Evolutionary conservation across 345 rosid species (phyloP).

Genomic region (Eucalyptus pauciflora): DNA sequence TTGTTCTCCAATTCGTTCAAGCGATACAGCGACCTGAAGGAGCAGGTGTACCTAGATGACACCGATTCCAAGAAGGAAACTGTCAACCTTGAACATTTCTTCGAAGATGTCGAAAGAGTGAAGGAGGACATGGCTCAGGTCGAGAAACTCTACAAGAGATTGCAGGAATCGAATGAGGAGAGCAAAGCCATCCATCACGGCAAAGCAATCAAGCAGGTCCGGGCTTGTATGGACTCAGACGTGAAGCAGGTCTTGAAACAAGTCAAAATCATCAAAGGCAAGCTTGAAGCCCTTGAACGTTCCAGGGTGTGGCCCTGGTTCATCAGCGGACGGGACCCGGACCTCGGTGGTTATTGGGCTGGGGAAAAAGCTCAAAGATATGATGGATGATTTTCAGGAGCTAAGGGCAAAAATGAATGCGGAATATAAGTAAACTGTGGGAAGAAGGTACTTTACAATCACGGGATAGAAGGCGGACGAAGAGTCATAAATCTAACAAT

Average conservation of each 20-base stretch:
- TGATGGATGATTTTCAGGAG: conserved; percentile 68
- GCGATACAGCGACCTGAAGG: conserved; percentile 54
- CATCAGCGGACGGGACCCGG: conserved; percentile 72
- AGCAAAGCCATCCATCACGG: conserved; percentile 53
- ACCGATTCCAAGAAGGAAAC: conserved; percentile 55
- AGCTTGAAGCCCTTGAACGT: conserved; percentile 61
- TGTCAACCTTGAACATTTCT: conserved; percentile 63
- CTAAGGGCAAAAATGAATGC: conserved; percentile 38
- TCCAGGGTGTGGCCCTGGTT: conserved; percentile 81
- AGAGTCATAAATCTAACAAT: neutral
- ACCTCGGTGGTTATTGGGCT: conserved; percentile 62
- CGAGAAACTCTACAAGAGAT: conserved; percentile 44
- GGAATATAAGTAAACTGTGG: conserved; percentile 73
- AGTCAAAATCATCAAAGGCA: conserved; percentile 52
- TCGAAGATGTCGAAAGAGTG: conserved; percentile 60
- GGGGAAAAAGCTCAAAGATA: conserved; percentile 63
- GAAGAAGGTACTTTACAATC: conserved; percentile 67
- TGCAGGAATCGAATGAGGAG: conserved; percentile 76
- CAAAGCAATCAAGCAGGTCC: conserved; percentile 45
- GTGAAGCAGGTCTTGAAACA: conserved; percentile 54
- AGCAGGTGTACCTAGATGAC: conserved; percentile 46
- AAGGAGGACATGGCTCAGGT: conserved; percentile 54
- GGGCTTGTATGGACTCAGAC: conserved; percentile 50
- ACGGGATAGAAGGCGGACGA: conserved; percentile 68
- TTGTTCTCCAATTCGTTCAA: conserved; percentile 73